Percentiles rank a stretch among this genome's conserved stretches.
phyloP scores from a whole-genome alignment of 352 stramenopile genomes.

The Globisporangium canariense region DNA sequence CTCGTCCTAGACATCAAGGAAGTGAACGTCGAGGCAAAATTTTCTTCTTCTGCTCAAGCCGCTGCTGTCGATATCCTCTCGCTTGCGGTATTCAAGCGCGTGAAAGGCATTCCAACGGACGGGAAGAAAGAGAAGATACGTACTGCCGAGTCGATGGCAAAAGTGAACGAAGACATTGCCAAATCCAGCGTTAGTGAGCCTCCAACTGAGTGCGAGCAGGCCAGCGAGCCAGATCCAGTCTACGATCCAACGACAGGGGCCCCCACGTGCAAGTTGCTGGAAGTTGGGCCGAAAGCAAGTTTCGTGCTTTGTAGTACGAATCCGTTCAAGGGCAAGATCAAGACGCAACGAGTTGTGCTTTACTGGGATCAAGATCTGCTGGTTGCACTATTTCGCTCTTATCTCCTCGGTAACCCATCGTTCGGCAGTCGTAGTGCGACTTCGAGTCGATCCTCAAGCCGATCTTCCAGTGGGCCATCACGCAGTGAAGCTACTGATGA shows the following conservation, averaged over 20 bases:
- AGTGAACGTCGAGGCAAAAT: slow-evolving; percentile 61
- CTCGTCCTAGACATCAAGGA: slow-evolving; percentile 59
- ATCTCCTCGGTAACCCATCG: slow-evolving; percentile 32
- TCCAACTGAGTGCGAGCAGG: neutral
- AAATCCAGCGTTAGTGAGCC: neutral
- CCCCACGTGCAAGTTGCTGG: slow-evolving; percentile 50
- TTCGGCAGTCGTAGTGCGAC: slow-evolving; percentile 21
- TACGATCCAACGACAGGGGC: slow-evolving; percentile 38
- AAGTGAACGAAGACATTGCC: slow-evolving; percentile 29
- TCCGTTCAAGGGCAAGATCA: slow-evolving; percentile 52
- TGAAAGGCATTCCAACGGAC: neutral
- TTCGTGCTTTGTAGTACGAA: slow-evolving; percentile 47
- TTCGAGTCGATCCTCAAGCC: slow-evolving; percentile 29
- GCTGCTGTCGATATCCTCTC: slow-evolving; percentile 40
- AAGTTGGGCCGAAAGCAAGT: slow-evolving; percentile 51
- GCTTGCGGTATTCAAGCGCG: slow-evolving; percentile 44
- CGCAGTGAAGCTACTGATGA: slow-evolving; percentile 2
- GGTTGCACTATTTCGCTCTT: slow-evolving; percentile 53
- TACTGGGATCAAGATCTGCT: slow-evolving; percentile 78
- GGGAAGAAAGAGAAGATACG: slow-evolving; percentile 31
- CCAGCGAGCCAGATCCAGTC: slow-evolving; percentile 32
- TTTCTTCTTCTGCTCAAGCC: slow-evolving; percentile 53
- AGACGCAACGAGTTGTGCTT: slow-evolving; percentile 42
- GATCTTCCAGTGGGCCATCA: slow-evolving; percentile 16
- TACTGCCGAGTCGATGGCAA: slow-evolving; percentile 29